phyloP scores from a whole-genome alignment of 805 yeast species.

The Sungouiozyma intestinalis region DNA sequence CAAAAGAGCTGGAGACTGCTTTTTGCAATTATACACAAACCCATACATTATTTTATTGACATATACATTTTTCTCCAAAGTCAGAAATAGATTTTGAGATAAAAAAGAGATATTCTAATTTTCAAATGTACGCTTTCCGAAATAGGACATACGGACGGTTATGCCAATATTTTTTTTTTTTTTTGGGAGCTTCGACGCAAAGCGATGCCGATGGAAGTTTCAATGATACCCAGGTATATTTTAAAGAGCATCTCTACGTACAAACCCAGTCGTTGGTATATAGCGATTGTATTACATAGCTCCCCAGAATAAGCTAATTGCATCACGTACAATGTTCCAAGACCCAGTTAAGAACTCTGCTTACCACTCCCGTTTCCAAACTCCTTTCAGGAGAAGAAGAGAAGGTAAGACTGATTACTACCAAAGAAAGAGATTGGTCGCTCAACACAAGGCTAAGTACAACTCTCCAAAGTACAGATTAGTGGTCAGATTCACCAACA shows the following conservation, averaged over 20 bases:
- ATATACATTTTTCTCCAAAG: no score
- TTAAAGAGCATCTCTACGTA: no score
- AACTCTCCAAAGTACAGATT: slow-evolving; percentile 98
- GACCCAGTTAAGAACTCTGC: slow-evolving; percentile 65
- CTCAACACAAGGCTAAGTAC: slow-evolving; percentile 99
- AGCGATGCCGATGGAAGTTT: background rate
- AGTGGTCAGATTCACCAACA: slow-evolving; percentile 99
- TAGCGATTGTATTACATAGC: no score
- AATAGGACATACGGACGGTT: no score
- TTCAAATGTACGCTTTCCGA: no score
- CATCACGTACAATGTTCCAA: slow-evolving; percentile 16
- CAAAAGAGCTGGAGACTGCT: no score
- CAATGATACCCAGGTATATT: slow-evolving; percentile 32
- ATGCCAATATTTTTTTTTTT: no score
- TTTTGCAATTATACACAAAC: no score
- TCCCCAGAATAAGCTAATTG: slow-evolving; percentile 25
- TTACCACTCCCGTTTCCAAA: slow-evolving; percentile 98
- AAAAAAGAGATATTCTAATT: no score
- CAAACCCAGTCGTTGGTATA: no score
- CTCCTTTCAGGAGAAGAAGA: slow-evolving; percentile 99
- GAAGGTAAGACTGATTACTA: slow-evolving; percentile 99
- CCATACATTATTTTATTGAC: no score
- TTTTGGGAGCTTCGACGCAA: background rate
- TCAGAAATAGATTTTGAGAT: no score
- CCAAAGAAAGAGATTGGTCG: slow-evolving; percentile 98